phyloP scores from a whole-genome alignment of 257 asterid genomes.

The Solanum commersonii region DNA sequence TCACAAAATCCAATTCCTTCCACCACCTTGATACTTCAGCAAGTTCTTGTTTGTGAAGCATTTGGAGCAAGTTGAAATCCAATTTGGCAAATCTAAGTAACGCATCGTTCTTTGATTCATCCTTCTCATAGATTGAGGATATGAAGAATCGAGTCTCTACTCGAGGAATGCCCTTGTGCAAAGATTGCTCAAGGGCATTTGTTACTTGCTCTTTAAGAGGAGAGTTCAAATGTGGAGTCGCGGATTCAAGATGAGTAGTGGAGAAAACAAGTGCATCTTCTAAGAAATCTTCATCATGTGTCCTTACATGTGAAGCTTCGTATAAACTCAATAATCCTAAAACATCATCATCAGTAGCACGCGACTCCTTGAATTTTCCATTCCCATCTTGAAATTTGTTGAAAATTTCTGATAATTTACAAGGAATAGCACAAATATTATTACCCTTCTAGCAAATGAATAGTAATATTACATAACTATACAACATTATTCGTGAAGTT shows the following conservation, averaged over 20 bases:
- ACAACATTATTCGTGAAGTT: too few relatives aligned
- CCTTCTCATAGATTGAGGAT: conserved; percentile 9
- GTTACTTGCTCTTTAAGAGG: conserved; percentile 11
- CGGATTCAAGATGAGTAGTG: conserved; percentile 1
- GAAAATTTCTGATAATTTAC: background rate
- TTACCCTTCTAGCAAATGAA: too few relatives aligned
- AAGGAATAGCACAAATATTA: background rate
- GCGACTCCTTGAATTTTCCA: conserved; percentile 1
- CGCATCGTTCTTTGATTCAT: background rate
- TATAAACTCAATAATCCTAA: conserved; percentile 14
- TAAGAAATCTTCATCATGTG: conserved; percentile 18
- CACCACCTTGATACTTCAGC: conserved; percentile 15
- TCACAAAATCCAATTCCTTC: background rate
- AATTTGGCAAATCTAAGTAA: conserved; percentile 23
- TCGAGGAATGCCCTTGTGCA: conserved; percentile 17
- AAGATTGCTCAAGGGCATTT: conserved; percentile 19
- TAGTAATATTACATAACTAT: too few relatives aligned
- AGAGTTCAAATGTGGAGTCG: background rate
- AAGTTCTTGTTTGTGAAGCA: conserved; percentile 23
- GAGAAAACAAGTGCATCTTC: conserved; percentile 17
- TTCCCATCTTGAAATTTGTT: background rate
- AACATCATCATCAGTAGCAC: background rate
- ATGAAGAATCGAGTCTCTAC: conserved; percentile 15
- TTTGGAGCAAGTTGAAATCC: conserved; percentile 20
- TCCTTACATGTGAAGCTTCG: conserved; percentile 17